These are phyloP conservation scores for Macadamia tetraphylla DNA, from an alignment of 164 flowering plant genomes.

Conservation along the genomic window DNA sequence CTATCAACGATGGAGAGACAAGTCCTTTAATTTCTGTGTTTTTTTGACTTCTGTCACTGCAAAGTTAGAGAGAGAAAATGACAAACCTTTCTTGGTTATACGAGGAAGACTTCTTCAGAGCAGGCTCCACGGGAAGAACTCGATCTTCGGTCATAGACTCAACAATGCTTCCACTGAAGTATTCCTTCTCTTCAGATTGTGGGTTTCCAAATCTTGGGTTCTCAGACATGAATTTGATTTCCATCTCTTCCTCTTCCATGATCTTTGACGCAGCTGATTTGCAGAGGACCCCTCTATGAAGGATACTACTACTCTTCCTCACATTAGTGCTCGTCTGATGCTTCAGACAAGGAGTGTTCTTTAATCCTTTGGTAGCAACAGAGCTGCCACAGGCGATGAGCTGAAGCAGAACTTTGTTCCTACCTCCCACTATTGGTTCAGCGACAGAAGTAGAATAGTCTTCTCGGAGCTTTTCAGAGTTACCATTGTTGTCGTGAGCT, in stretches of 20 bases:
- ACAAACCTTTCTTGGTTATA: slow-evolving; percentile 69
- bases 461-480: not conserved
- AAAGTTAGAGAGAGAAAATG: too few relatives aligned
- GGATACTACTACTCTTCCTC: slow-evolving; percentile 21
- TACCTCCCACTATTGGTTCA: slow-evolving; percentile 17
- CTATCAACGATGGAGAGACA: too few relatives aligned
- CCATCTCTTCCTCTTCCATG: slow-evolving; percentile 26
- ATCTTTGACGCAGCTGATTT: slow-evolving; percentile 24
- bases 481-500: slow-evolving; percentile 3
- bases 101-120: slow-evolving; percentile 58
- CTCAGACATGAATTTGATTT: slow-evolving; percentile 62
- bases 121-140: slow-evolving; percentile 16
- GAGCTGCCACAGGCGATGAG: slow-evolving; percentile 70
- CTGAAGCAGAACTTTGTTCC: slow-evolving; percentile 60
- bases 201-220: slow-evolving; percentile 76
- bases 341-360: slow-evolving; percentile 20
- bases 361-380: slow-evolving; percentile 18
- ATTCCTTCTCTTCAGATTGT: slow-evolving; percentile 77
- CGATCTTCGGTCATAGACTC: slow-evolving; percentile 46
- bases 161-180: slow-evolving; percentile 88
- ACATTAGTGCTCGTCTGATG: not conserved
- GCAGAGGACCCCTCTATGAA: slow-evolving; percentile 39
- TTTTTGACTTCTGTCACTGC: too few relatives aligned
- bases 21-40: too few relatives aligned
- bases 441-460: slow-evolving; percentile 17